These are phyloP conservation scores for Botrytis deweyae DNA, from an alignment of 2,329 filamentous ascomycete genomes.

Conservation along the genomic window DNA sequence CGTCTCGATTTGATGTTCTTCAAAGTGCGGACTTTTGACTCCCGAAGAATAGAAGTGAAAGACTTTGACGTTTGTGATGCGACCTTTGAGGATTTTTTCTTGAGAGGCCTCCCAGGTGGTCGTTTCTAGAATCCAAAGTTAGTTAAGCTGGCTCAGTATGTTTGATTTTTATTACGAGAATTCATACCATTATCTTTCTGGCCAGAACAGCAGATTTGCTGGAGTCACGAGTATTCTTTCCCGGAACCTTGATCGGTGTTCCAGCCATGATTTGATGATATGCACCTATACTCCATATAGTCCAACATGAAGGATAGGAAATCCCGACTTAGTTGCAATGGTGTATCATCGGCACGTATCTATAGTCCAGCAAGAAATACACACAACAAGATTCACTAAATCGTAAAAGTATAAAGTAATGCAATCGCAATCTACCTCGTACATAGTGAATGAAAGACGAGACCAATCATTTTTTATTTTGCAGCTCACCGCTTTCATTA, in stretches of 20 bases:
- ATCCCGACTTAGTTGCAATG: background rate
- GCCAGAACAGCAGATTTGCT: conserved; percentile 30
- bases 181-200: conserved; percentile 32
- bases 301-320: background rate
- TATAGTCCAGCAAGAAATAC: background rate
- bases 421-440: background rate
- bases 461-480: background rate
- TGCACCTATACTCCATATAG: background rate
- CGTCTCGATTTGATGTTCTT: conserved; percentile 36
- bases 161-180: background rate
- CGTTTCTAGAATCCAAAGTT: conserved; percentile 24
- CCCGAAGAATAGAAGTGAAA: background rate
- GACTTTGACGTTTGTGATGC: background rate
- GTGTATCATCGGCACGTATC: background rate
- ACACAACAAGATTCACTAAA: background rate
- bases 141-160: background rate
- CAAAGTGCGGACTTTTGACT: conserved; percentile 26
- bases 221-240: conserved; percentile 34
- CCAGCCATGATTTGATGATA: conserved; percentile 27
- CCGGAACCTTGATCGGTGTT: conserved; percentile 38
- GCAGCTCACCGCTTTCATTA: background rate
- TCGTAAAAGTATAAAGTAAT: background rate
- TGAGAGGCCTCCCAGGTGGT: conserved; percentile 28
- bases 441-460: background rate
- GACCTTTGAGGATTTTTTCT: conserved; percentile 16